These are phyloP conservation scores for Claviceps capensis DNA, from an alignment of 2,329 filamentous ascomycete species.

Conservation along the genomic window DNA sequence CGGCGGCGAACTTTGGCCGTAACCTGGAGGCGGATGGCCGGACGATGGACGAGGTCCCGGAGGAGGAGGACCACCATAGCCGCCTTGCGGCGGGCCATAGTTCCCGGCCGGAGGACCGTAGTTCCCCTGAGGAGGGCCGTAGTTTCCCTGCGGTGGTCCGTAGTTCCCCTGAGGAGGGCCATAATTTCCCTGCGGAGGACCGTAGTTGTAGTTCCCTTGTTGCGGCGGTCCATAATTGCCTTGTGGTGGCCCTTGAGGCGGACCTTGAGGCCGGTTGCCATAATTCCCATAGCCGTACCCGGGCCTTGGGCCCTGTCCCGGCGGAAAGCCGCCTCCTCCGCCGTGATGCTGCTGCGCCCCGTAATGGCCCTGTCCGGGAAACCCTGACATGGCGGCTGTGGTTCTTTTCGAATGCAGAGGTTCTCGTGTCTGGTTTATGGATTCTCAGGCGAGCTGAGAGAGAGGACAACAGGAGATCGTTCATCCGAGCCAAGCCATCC, in stretches of 20 bases:
- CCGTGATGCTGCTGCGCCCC: constrained; percentile 19
- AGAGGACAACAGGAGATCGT: no score
- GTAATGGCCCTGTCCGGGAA: constrained; percentile 27
- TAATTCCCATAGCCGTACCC: constrained; percentile 19
- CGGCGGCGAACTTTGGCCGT: constrained; percentile 8
- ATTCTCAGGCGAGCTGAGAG: no score
- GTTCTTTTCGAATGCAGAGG: no score
- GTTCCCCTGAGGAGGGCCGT: no score
- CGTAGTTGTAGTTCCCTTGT: constrained; percentile 1
- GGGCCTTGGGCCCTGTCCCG: constrained; percentile 11
- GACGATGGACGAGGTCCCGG: constrained; percentile 11
- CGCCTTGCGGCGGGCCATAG: constrained; percentile 11
- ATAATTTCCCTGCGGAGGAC: constrained; percentile 10
- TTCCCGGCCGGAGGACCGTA: constrained; percentile 4
- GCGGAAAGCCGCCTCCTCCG: constrained; percentile 13
- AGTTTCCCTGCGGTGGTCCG: not conserved
- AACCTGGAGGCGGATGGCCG: constrained; percentile 8
- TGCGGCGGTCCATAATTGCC: constrained; percentile 9
- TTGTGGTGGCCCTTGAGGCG: constrained; percentile 10
- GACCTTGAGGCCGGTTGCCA: constrained; percentile 13
- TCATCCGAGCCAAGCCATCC: no score
- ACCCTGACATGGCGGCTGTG: constrained; percentile 21
- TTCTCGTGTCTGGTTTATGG: no score
- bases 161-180: constrained; percentile 14
- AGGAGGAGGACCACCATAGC: constrained; percentile 10